Percentiles rank a stretch among this genome's conserved stretches.
Conservation (phyloP, 345 rosid genomes). For the Eucalyptus microcorys region DNA sequence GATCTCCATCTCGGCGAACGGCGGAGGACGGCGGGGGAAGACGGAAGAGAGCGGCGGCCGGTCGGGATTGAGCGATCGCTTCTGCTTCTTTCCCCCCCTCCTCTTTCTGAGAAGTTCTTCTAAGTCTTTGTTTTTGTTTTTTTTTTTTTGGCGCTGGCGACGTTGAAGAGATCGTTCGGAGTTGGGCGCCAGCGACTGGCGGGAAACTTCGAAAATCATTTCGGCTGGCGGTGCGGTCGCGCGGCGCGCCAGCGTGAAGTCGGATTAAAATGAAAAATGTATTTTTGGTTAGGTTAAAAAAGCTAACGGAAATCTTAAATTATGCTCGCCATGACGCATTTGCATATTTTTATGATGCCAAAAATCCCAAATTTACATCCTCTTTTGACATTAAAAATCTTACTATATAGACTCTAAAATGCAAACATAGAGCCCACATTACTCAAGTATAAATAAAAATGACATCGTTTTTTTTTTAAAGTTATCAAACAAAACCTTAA, state of each 20-base stretch:
- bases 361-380: no score
- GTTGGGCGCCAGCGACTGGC: neutral
- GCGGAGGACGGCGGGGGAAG: neutral
- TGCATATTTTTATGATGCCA: no score
- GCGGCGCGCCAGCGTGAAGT: neutral
- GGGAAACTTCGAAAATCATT: slow-evolving; percentile 1
- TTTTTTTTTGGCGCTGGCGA: neutral
- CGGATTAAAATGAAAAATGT: neutral
- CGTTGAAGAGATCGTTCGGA: neutral
- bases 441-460: no score
- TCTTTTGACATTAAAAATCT: no score
- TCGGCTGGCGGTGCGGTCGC: neutral
- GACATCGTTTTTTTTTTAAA: accelerated
- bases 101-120: neutral
- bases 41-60: neutral
- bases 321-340: no score
- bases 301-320: no score
- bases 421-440: no score
- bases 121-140: no score
- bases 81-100: neutral
- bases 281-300: neutral
- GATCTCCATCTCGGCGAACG: slow-evolving; percentile 15
- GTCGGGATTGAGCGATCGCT: neutral
- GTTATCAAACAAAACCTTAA: no score
- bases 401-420: no score